These are phyloP conservation scores for Gossypium laxum DNA, from an alignment of 441 rosid species.

Conservation along the genomic window DNA sequence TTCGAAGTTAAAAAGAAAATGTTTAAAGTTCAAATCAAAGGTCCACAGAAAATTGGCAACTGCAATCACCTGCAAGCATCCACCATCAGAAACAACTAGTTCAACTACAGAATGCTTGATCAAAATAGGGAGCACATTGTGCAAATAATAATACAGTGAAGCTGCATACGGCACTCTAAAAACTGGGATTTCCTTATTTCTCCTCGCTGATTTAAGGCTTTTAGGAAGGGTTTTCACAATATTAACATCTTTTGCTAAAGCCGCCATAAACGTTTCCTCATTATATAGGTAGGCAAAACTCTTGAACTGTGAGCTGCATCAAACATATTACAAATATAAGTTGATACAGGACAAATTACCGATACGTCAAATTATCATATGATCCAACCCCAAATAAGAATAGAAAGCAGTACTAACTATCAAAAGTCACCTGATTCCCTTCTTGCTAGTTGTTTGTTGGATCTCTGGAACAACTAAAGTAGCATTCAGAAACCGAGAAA, in stretches of 20 bases:
- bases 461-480: slow-evolving; percentile 88
- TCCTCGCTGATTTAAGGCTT: slow-evolving; percentile 74
- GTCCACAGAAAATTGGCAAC: not conserved
- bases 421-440: slow-evolving; percentile 69
- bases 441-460: slow-evolving; percentile 93
- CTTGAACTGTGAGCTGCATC: slow-evolving; percentile 84
- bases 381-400: not conserved
- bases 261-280: slow-evolving; percentile 78
- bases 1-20: slow-evolving; percentile 17
- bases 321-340: slow-evolving; percentile 17
- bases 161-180: slow-evolving; percentile 64
- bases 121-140: slow-evolving; percentile 72
- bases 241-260: slow-evolving; percentile 58
- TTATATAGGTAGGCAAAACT: slow-evolving; percentile 88
- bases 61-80: slow-evolving; percentile 68
- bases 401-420: slow-evolving; percentile 4
- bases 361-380: not conserved
- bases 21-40: not conserved
- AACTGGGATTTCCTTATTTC: slow-evolving; percentile 74
- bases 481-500: slow-evolving; percentile 80
- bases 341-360: not conserved
- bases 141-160: slow-evolving; percentile 79
- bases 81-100: slow-evolving; percentile 75
- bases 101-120: slow-evolving; percentile 80
- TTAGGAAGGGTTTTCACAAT: slow-evolving; percentile 55